Conservation (phyloP, 768 basidiomycete genomes). For the Cytidiella melzeri region DNA sequence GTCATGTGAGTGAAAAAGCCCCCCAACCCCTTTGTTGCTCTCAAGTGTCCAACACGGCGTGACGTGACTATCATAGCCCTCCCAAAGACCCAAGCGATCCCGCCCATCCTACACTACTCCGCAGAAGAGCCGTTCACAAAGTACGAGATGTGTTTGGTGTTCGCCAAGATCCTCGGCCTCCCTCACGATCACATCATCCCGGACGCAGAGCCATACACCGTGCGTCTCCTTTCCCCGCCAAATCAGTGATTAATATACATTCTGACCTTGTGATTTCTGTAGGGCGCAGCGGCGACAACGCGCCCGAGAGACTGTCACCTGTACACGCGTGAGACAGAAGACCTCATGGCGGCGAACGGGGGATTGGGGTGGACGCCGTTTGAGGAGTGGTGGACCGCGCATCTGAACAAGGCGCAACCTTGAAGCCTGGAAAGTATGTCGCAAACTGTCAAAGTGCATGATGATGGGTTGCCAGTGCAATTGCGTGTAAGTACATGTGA, state of each 20-base stretch:
- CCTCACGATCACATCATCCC: constrained; percentile 73
- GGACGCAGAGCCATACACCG: constrained; percentile 61
- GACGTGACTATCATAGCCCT: constrained; percentile 27
- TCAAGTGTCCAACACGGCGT: constrained; percentile 32
- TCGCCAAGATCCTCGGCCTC: constrained; percentile 62
- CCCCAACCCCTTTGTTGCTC: neutral
- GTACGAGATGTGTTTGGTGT: constrained; percentile 84
- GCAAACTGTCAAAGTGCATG: too few species aligned
- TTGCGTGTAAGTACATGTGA: too few species aligned
- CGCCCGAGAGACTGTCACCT: constrained; percentile 80
- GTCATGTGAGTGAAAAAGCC: constrained; percentile 40
- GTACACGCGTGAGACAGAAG: constrained; percentile 69
- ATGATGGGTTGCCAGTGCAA: too few species aligned
- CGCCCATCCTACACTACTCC: constrained; percentile 82
- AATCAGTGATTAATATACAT: neutral
- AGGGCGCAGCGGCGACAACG: constrained; percentile 49
- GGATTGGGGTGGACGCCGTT: constrained; percentile 63
- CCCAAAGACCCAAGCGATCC: constrained; percentile 35
- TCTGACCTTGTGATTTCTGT: neutral
- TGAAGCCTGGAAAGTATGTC: too few species aligned
- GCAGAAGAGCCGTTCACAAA: constrained; percentile 81
- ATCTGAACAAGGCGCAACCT: constrained; percentile 28
- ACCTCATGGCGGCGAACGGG: constrained; percentile 39
- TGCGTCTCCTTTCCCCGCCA: constrained; percentile 14
- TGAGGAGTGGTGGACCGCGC: constrained; percentile 76